Percentiles rank a stretch among this genome's conserved stretches.
Conservation (phyloP, 257 asterid species). For the Nemophila menziesii region DNA sequence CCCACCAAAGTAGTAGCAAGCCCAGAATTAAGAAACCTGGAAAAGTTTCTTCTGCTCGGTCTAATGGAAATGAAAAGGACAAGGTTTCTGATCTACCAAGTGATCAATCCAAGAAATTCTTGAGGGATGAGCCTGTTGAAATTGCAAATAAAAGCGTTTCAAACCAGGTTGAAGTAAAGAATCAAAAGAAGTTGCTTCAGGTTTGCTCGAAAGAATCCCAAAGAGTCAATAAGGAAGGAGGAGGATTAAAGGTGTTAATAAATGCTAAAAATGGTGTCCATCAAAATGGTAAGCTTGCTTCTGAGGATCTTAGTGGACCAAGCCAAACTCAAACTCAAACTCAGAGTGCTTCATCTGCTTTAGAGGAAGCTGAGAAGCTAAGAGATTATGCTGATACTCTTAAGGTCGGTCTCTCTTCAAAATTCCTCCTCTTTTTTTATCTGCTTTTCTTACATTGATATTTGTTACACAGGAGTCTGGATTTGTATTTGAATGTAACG, state of each 20-base stretch:
- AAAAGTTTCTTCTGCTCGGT: constrained; percentile 17
- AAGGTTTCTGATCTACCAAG: constrained; percentile 17
- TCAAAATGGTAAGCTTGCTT: constrained; percentile 26
- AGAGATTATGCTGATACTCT: constrained; percentile 57
- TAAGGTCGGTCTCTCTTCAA: constrained; percentile 61
- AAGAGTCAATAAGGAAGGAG: constrained; percentile 27
- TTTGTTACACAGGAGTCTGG: constrained; percentile 47
- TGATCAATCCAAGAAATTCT: constrained; percentile 20
- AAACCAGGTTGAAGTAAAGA: constrained; percentile 19
- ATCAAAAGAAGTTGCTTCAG: constrained; percentile 26
- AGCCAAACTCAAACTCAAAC: constrained; percentile 22
- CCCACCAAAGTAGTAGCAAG: constrained; percentile 12
- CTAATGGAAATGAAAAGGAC: constrained; percentile 18
- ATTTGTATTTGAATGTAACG: constrained; percentile 60
- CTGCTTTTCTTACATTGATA: constrained; percentile 2
- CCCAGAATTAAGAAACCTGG: constrained; percentile 19
- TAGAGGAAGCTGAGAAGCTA: constrained; percentile 75
- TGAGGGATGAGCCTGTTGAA: constrained; percentile 19
- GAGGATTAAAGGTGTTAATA: constrained; percentile 29
- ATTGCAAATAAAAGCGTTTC: constrained; percentile 19
- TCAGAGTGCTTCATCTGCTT: constrained; percentile 26
- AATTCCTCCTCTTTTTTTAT: constrained; percentile 14
- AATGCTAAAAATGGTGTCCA: constrained; percentile 18
- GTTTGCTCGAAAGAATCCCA: constrained; percentile 30
- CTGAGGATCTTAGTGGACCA: constrained; percentile 22